Evolutionary conservation across 2,329 filamentous ascomycete species (phyloP).

Genomic region (Fusarium sp.): DNA sequence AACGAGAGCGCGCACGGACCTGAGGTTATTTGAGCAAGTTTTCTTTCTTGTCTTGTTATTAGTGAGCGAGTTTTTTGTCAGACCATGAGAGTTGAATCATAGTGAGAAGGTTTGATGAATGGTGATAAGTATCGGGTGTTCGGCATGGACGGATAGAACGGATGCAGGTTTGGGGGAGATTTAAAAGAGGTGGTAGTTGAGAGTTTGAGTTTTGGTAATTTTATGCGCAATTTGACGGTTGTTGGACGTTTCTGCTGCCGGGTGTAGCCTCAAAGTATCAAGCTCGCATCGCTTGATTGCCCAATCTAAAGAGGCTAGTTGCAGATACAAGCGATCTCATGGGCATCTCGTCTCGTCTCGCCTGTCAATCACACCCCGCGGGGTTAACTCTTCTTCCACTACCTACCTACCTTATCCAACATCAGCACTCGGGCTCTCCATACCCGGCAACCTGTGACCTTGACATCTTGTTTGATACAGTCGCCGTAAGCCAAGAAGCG

Average conservation of each 20-base stretch:
- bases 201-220: background rate
- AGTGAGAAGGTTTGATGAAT: background rate
- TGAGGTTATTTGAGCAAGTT: slow-evolving; percentile 55
- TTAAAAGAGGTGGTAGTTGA: background rate
- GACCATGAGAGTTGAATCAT: background rate
- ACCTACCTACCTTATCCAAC: background rate
- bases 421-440: background rate
- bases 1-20: slow-evolving; percentile 17
- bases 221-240: background rate
- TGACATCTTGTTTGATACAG: background rate
- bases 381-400: slow-evolving; percentile 6
- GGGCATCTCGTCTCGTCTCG: no score
- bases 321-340: background rate
- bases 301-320: background rate
- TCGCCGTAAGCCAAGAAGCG: background rate
- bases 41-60: slow-evolving; percentile 33
- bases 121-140: slow-evolving; percentile 8
- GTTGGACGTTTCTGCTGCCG: background rate
- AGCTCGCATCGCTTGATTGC: background rate
- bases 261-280: background rate
- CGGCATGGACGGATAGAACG: slow-evolving; percentile 31
- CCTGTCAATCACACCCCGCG: background rate
- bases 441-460: background rate
- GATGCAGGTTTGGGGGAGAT: background rate
- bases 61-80: slow-evolving; percentile 21